Evolutionary conservation across 1,139 yeast species (phyloP), one percentile per base, ranked within the genome.

Genomic region (Suhomyces bribrorum): DNA sequence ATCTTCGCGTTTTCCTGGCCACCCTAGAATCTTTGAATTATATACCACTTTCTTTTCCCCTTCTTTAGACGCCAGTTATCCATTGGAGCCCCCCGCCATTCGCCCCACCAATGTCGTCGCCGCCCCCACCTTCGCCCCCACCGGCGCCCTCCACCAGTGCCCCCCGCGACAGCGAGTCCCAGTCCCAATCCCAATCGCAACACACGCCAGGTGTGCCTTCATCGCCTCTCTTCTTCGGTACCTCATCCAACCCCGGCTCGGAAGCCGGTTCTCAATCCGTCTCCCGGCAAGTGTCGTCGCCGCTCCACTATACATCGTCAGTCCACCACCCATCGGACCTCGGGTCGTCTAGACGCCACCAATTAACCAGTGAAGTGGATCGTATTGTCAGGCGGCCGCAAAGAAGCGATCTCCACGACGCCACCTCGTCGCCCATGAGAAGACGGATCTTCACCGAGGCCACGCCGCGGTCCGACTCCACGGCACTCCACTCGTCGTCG

Each of bases 211-310:
- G 62, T n/a, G 79, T 72, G 26, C 83, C 83, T 7, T 79, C 86
- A 9, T 82, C 88, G 16, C 88, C 88, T 23, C 69, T 83, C 43
- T 81, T 83, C 54, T 75, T 81, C 54, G 77, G 79, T 15, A 75
- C 79, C 20, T 72, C 80, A 7, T 73, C 78, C 15, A 69, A 71
- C 42, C 70, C 74, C 2, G 59, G 64, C 34, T 69, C 75, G 9
- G 76, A 71, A 41, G 50, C 44, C 27, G 53, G 47, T 9, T 48
- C 45, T 8, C 47, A 53, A 15, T 14, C 26, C 13, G 13, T 29
- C 14, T 52, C 58, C 18, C 48, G 55, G 27, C 50, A 67, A 37
- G 56, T 69, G 5, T 71, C 77, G 9, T 69, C 76, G 7, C 77
- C 77, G 2, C 64, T 72, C 38, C 74, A 67, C 50, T 72, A 69